A percentile compares a stretch with the other conserved stretches of the same genome.
Evolutionary conservation across 2,329 filamentous ascomycete species (phyloP).

Genomic region (Thermothelomyces thermophilus): DNA sequence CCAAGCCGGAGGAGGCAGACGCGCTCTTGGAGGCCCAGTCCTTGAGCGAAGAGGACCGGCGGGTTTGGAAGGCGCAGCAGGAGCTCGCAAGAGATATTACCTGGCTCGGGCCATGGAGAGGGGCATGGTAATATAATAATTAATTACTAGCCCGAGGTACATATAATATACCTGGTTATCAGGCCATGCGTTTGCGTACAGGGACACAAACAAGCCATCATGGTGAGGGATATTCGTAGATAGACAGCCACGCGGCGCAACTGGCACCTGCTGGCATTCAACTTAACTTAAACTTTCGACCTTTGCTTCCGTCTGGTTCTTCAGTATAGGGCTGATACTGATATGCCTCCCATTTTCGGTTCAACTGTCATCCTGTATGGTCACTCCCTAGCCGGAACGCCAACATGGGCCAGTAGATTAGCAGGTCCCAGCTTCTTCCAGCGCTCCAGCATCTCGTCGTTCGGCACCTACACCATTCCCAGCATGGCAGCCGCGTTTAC

Average conservation of each 20-base stretch:
- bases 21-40: not conserved
- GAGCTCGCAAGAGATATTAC: slow-evolving; percentile 15
- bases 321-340: no score
- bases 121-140: no score
- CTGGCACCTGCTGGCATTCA: no score
- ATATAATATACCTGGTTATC: no score
- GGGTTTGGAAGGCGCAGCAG: slow-evolving; percentile 16
- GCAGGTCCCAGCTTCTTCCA: not conserved
- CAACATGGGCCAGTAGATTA: not conserved
- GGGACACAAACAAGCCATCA: no score
- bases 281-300: no score
- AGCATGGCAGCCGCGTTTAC: not conserved
- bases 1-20: slow-evolving; percentile 24
- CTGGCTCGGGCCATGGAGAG: slow-evolving; percentile 8
- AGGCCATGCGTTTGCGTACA: no score
- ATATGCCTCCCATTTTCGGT: not conserved
- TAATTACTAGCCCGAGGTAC: no score
- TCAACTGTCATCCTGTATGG: not conserved
- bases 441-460: not conserved
- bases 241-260: no score
- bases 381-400: not conserved
- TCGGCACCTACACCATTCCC: not conserved
- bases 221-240: no score
- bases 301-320: no score
- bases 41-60: slow-evolving; percentile 6